These are phyloP conservation scores for Amoebophrya sp. DNA, from an alignment of 169 alveolate species.

Conservation along the genomic window DNA sequence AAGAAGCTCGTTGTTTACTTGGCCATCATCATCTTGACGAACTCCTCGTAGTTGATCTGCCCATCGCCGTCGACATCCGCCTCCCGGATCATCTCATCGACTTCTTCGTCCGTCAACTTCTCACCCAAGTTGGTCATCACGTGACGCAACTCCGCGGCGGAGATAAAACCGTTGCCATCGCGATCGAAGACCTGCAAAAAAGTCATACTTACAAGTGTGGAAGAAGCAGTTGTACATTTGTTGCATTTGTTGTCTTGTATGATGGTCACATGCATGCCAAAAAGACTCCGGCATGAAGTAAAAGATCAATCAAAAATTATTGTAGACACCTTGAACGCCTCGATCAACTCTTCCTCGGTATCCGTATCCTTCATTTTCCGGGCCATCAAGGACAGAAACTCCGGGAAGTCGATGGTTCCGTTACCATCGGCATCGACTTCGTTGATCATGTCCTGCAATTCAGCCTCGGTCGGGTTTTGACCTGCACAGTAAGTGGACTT, in stretches of 20 bases:
- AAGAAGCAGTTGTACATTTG: too few relatives aligned
- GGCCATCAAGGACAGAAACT: slow-evolving; percentile 97
- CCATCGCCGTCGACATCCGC: slow-evolving; percentile 99
- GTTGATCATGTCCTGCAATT: slow-evolving; percentile 87
- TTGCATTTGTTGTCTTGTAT: too few relatives aligned
- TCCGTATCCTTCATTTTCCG: slow-evolving; percentile 98
- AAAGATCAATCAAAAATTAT: too few relatives aligned
- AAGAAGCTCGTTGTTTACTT: slow-evolving; percentile 64
- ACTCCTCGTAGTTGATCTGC: slow-evolving; percentile 95
- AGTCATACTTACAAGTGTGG: too few relatives aligned
- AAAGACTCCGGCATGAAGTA: too few relatives aligned
- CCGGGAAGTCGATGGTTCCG: slow-evolving; percentile 97
- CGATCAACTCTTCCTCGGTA: slow-evolving; percentile 97
- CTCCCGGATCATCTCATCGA: slow-evolving; percentile 98
- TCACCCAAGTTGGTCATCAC: slow-evolving; percentile 98
- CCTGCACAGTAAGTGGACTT: slow-evolving; percentile 58
- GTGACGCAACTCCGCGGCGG: slow-evolving; percentile 97
- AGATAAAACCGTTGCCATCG: slow-evolving; percentile 94
- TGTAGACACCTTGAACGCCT: slow-evolving; percentile 92
- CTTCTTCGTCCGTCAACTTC: slow-evolving; percentile 96
- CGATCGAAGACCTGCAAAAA: slow-evolving; percentile 75
- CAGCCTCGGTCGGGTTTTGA: slow-evolving; percentile 97
- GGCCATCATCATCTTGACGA: slow-evolving; percentile 95
- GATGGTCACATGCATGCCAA: too few relatives aligned
- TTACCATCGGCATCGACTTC: slow-evolving; percentile 89